Evolutionary conservation across 768 basidiomycete genomes (phyloP).

Genomic region (Panaeolus cyanescens): DNA sequence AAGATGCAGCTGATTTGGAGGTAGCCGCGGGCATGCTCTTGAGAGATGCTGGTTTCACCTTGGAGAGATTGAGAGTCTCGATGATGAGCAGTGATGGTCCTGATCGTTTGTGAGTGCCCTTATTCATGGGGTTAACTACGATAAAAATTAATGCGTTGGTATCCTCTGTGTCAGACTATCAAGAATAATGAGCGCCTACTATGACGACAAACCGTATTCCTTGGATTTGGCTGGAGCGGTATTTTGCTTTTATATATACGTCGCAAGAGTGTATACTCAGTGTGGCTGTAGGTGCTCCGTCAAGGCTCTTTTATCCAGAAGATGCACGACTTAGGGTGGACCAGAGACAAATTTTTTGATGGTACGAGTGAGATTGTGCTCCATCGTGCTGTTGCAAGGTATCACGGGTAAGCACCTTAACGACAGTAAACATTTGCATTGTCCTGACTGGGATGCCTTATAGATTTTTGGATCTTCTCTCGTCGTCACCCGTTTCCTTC

Average conservation of each 20-base stretch:
- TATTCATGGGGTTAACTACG: background rate
- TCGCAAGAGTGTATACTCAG: too few species aligned
- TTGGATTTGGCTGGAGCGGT: slow-evolving; percentile 58
- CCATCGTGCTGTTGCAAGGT: slow-evolving; percentile 51
- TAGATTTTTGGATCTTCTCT: slow-evolving; percentile 57
- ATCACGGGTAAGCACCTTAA: slow-evolving; percentile 50
- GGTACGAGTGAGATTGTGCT: slow-evolving; percentile 37
- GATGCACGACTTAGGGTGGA: slow-evolving; percentile 55
- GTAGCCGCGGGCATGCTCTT: background rate
- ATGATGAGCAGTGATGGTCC: background rate
- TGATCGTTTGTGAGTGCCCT: background rate
- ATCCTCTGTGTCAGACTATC: background rate
- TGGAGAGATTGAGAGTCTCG: background rate
- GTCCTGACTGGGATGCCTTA: too few species aligned
- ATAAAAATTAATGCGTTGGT: background rate
- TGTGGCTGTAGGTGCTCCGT: slow-evolving; percentile 34
- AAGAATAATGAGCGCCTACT: slow-evolving; percentile 46
- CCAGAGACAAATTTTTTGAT: slow-evolving; percentile 40
- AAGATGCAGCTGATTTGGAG: background rate
- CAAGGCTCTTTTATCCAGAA: slow-evolving; percentile 56
- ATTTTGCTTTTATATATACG: too few species aligned
- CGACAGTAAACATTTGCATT: too few species aligned
- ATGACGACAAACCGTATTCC: slow-evolving; percentile 52
- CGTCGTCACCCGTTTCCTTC: slow-evolving; percentile 38
- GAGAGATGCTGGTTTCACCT: background rate